Conservation (phyloP, 768 basidiomycete species). For the Clathrus columnatus region DNA sequence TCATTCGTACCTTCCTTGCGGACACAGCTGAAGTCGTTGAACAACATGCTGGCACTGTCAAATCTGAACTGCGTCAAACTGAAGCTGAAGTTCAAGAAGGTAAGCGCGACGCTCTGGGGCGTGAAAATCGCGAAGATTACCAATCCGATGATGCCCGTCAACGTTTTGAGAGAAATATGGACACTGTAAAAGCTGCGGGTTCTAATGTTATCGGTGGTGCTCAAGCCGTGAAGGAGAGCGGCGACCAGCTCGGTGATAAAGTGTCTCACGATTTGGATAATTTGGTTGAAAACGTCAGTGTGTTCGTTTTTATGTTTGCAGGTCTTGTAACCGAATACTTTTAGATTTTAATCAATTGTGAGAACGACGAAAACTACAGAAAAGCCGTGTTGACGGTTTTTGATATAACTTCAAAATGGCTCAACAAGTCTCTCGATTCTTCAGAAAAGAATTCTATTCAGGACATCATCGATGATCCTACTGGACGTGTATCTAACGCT, state of each 20-base stretch:
- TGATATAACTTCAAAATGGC: constrained; percentile 45
- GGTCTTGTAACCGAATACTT: background rate
- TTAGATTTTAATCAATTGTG: constrained; percentile 58
- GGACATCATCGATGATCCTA: constrained; percentile 52
- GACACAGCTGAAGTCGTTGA: constrained; percentile 58
- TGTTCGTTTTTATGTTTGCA: background rate
- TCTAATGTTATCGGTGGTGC: constrained; percentile 45
- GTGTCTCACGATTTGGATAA: constrained; percentile 37
- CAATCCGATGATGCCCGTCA: constrained; percentile 36
- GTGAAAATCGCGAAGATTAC: constrained; percentile 41
- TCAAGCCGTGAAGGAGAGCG: constrained; percentile 33
- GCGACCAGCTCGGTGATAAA: constrained; percentile 37
- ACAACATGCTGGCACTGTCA: constrained; percentile 39
- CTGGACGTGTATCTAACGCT: constrained; percentile 50
- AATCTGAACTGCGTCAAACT: constrained; percentile 42
- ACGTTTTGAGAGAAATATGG: constrained; percentile 61
- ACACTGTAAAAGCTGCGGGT: constrained; percentile 50
- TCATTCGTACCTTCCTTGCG: constrained; percentile 53
- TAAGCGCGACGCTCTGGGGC: constrained; percentile 47
- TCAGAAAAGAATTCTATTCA: constrained; percentile 42
- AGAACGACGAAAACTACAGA: constrained; percentile 51
- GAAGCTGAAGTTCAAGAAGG: constrained; percentile 55
- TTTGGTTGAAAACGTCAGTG: constrained; percentile 43
- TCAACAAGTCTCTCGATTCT: constrained; percentile 42
- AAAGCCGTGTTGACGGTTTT: constrained; percentile 51